These are phyloP conservation scores for Diplodia seriata DNA, from an alignment of 2,329 filamentous ascomycete species.

Conservation along the genomic window DNA sequence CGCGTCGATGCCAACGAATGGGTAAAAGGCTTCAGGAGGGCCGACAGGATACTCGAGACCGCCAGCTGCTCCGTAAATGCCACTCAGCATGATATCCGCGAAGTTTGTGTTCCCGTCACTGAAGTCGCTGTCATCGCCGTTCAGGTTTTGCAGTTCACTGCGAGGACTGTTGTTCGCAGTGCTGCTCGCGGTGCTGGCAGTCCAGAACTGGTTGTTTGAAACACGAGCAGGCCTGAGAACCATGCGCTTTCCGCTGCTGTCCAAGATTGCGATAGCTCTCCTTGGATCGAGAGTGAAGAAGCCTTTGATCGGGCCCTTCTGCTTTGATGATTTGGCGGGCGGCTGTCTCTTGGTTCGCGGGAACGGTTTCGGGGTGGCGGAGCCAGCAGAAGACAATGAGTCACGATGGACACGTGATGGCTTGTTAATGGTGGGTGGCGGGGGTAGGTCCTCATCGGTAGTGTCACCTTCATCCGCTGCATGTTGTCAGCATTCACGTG, in stretches of 20 bases:
- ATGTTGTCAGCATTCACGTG: conserved; percentile 52
- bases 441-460: conserved; percentile 64
- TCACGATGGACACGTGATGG: conserved; percentile 55
- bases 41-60: conserved; percentile 68
- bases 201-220: conserved; percentile 30
- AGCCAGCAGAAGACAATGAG: conserved; percentile 53
- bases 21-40: conserved; percentile 77
- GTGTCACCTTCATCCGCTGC: conserved; percentile 66
- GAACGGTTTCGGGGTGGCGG: conserved; percentile 49
- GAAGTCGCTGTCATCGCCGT: conserved; percentile 50
- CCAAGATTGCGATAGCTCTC: conserved; percentile 44
- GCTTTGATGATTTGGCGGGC: conserved; percentile 26
- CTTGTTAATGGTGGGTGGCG: conserved; percentile 53
- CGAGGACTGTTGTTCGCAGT: conserved; percentile 50
- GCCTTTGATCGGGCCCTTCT: conserved; percentile 42
- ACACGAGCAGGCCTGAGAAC: conserved; percentile 31
- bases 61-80: conserved; percentile 62
- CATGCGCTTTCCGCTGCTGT: conserved; percentile 43
- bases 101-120: conserved; percentile 42
- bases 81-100: conserved; percentile 79
- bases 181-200: conserved; percentile 49
- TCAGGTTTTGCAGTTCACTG: conserved; percentile 45
- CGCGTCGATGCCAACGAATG: conserved; percentile 63
- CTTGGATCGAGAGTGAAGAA: conserved; percentile 43
- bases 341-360: conserved; percentile 37